phyloP scores from a whole-genome alignment of 108 stramenopile genomes.

The Nannochloropsis granulata region DNA sequence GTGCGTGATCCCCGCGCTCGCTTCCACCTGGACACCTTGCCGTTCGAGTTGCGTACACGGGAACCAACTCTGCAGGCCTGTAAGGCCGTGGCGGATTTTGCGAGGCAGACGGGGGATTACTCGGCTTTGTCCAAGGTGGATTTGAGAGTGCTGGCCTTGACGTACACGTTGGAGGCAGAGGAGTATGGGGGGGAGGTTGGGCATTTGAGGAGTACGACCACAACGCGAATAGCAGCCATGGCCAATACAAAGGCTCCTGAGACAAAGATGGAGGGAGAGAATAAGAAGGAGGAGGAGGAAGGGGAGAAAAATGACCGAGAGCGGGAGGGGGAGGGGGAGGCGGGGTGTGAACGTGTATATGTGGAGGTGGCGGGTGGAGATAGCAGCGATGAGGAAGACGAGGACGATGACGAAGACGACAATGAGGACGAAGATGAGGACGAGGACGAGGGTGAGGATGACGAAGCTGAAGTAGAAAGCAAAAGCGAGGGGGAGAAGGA shows the following conservation, averaged over 20 bases:
- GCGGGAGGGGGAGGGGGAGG: slow-evolving; percentile 13
- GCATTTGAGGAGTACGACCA: not conserved
- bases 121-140: slow-evolving; percentile 56
- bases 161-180: slow-evolving; percentile 63
- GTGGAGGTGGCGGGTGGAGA: not conserved
- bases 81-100: slow-evolving; percentile 51
- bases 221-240: not conserved
- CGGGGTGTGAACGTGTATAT: not conserved
- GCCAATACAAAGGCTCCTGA: not conserved
- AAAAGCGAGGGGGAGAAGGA: slow-evolving; percentile 5
- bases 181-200: slow-evolving; percentile 8
- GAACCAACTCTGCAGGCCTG: not conserved
- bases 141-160: slow-evolving; percentile 71
- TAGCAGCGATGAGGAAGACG: not conserved
- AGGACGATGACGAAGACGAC: slow-evolving; percentile 8
- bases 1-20: slow-evolving; percentile 32
- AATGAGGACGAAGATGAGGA: slow-evolving; percentile 6
- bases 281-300: slow-evolving; percentile 26
- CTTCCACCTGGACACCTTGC: slow-evolving; percentile 25
- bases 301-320: slow-evolving; percentile 18
- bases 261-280: not conserved
- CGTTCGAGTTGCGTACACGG: slow-evolving; percentile 24
- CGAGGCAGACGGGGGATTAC: slow-evolving; percentile 84
- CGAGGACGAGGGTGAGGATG: not conserved
- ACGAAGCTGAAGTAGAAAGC: not conserved